Evolutionary conservation across 495 filamentous ascomycete species (phyloP), one percentile per base, ranked within the genome.

Genomic region (Neurospora discreta): DNA sequence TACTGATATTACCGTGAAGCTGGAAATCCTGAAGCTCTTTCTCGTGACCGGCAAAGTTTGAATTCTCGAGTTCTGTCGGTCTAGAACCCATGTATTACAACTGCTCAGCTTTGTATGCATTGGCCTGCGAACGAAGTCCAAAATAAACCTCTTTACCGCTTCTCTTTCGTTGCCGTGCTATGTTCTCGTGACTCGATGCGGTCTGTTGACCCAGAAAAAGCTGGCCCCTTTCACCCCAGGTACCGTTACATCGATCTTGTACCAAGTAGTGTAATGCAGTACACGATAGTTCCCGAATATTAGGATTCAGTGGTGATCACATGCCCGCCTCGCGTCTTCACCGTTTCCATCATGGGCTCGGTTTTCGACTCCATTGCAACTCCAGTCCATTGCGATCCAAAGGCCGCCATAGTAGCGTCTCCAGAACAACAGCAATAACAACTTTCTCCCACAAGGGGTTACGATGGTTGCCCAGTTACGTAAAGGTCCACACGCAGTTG

Each of bases 391-490:
- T 23, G 20, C 44, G 20, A n/a, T 23, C 44, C 44, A n/a, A n/a
- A n/a, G n/a, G n/a, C n/a, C n/a, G n/a, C n/a, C n/a, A n/a, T n/a
- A n/a, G n/a, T n/a, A n/a, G n/a, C n/a, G n/a, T n/a, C n/a, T n/a
- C 46, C 23, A 60, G 52, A 69, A 68, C 43, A 69, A 42, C 46
- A 52, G 41, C 33, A 40, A 68, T 39, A 69, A 42, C 46, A 39
- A 46, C 33, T 44, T 72, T 65, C 65, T 70, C 43, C 65, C 44
- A 42, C 69, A 23, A 41, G n/a, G 71, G 70, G 73, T 78, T 70
- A 75, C 71, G 58, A 67, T 75, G 72, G 44, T 70, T 9, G 75
- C 42, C 38, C 39, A 65, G 76, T 78, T 78, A 78, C 76, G 76
- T 77, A 78, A 77, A 70, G 72, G 39, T 33, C 73, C 75, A 71